These are phyloP conservation scores for Sugiyamaella sp. DNA, from an alignment of 1,139 yeast species.

Conservation along the genomic window DNA sequence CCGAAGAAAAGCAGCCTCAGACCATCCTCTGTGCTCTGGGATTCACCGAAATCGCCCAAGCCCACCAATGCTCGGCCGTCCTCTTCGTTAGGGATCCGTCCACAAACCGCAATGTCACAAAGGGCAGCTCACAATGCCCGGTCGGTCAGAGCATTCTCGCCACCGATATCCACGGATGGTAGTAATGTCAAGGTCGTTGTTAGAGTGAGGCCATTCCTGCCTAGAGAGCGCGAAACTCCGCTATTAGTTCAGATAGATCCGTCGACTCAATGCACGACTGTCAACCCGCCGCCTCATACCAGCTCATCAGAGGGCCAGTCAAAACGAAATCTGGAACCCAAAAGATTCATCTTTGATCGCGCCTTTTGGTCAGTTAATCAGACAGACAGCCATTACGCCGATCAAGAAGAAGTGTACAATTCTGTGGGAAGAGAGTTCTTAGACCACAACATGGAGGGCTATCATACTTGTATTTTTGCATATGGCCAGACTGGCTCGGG, in stretches of 20 bases:
- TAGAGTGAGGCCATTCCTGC: conserved; percentile 44
- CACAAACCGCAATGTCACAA: conserved; percentile 17
- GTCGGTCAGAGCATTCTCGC: not conserved
- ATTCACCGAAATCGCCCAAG: conserved; percentile 6
- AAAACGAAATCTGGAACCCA: conserved; percentile 35
- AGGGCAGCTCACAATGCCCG: not conserved
- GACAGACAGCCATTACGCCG: conserved; percentile 45
- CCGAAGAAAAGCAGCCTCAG: not conserved
- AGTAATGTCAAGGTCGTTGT: conserved; percentile 47
- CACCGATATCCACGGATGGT: conserved; percentile 7
- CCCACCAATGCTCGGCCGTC: conserved; percentile 4
- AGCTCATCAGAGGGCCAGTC: conserved; percentile 11
- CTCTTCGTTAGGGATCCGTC: conserved; percentile 11
- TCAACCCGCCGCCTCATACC: conserved; percentile 7
- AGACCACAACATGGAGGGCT: conserved; percentile 68
- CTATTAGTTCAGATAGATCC: conserved; percentile 37
- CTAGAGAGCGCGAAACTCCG: conserved; percentile 35
- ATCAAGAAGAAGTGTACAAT: conserved; percentile 55
- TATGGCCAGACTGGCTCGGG: conserved; percentile 81
- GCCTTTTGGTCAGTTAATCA: conserved; percentile 60
- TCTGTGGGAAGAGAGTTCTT: conserved; percentile 60
- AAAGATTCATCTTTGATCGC: conserved; percentile 56
- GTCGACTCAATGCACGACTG: conserved; percentile 25
- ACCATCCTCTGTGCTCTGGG: not conserved
- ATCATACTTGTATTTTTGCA: conserved; percentile 73